Base-by-base conservation (phyloP, 176 grass and related monocot species). In the Tillandsia fasciculata region DNA sequence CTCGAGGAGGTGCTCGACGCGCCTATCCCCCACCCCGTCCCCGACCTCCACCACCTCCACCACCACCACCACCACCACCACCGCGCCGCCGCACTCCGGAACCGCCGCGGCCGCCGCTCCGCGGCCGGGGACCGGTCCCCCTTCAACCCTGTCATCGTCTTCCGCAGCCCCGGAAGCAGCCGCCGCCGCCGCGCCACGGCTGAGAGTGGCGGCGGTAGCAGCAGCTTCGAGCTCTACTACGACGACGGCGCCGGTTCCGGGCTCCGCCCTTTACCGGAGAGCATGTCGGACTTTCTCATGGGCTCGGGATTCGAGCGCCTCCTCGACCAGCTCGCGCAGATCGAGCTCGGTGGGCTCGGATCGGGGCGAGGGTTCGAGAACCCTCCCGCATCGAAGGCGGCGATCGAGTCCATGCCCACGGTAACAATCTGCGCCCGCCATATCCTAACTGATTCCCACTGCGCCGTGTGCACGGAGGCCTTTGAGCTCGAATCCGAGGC, bases 211-310 rank as follows among this genome's bases (percentile, higher is more conserved):
- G 33, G 51, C 69, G 76, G 79, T 0, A 49, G 69, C 0, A 84
- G 71, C 51, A 92, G 67, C 71, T 99, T 99, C 72, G 95, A 99
- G 82, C 82, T 99, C 12, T 99, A 86, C 82, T 99, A 99, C 75
- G 95, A 99, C 65, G 87, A 99, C 53, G 95, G 95, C 10, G 87
- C 87, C 0, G 95, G 95, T 0, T 94, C 87, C 0, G 90, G 95
- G 1, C 84, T 99, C 8, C 87, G 95, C 50, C 95, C 94, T 2
- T 82, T 94, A 8, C 95, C 95, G 0, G 90, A 93, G 28, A 90
- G 72, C 71, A 99, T 99, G 78, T 99, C 90, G 0, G 90, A 99
- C 72, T 99, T 99, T 73, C 72, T 99, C 72, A 94, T 93, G 95
- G 95, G 95, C 0, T 93, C 90, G 6, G 95, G 95, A 12, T 99